A percentile compares a stretch with the other conserved stretches of the same genome.
Evolutionary conservation across 2,329 filamentous ascomycete genomes (phyloP).

Genomic region (Seiridium cupressi): DNA sequence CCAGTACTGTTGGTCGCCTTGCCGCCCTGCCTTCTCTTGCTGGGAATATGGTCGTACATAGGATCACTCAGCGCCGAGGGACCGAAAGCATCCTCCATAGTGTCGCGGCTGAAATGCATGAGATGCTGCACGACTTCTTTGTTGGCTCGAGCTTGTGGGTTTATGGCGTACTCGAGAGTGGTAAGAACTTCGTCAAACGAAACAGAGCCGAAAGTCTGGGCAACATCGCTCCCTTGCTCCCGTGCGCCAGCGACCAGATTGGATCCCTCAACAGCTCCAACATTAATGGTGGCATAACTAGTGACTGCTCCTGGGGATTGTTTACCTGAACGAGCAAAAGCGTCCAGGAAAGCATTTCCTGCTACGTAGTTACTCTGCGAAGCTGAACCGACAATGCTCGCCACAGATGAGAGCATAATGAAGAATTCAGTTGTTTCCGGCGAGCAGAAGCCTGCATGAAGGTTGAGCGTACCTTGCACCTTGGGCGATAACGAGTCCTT

Average conservation of each 20-base stretch:
- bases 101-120: constrained; percentile 15
- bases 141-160: constrained; percentile 9
- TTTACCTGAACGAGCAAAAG: constrained; percentile 11
- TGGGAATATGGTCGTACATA: constrained; percentile 13
- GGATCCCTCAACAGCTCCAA: constrained; percentile 13
- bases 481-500: constrained; percentile 23
- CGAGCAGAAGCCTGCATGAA: constrained; percentile 17
- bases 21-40: not conserved
- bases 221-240: constrained; percentile 8
- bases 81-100: constrained; percentile 13
- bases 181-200: constrained; percentile 13
- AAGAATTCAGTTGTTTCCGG: constrained; percentile 17
- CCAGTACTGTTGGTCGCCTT: not conserved
- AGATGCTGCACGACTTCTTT: constrained; percentile 9
- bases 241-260: constrained; percentile 7
- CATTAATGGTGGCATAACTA: constrained; percentile 12
- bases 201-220: constrained; percentile 12
- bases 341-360: constrained; percentile 17
- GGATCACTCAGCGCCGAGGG: constrained; percentile 9
- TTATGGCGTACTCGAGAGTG: constrained; percentile 15
- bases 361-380: constrained; percentile 8
- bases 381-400: constrained; percentile 5
- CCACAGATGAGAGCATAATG: constrained; percentile 17
- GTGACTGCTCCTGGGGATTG: constrained; percentile 3
- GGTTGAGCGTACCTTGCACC: constrained; percentile 26